Base-by-base conservation (phyloP, 371 early-diverging fungal species). In the Actinomucor elegans region DNA sequence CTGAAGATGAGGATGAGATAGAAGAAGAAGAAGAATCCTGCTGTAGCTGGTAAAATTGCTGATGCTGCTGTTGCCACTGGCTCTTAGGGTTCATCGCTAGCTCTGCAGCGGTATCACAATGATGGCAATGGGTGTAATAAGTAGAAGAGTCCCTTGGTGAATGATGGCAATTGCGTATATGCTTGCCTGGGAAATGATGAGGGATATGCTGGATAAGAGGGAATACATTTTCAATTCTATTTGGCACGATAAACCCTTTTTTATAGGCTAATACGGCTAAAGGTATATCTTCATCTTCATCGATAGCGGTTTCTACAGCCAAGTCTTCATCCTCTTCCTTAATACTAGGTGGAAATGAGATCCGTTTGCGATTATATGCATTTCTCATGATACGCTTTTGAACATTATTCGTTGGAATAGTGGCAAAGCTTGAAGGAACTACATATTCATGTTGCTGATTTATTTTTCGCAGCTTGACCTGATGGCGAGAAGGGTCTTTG, bases 231-330 rank as follows among this genome's bases (percentile, higher is more conserved):
- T 38, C 38, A 3, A 42, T 23, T 42, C 7, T 42, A 27, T 42
- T 14, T 12, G 27, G 27, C n/a, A 26, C 42, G 14, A 42, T 10
- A n/a, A 42, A 26, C 8, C 38, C 36, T 36, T 38, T 49, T 38
- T 28, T n/a, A 32, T 32, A 41, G 14, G 43, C 52, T 4, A 52
- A 15, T 11, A 42, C 3, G 7, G 33, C 52, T 7, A 52, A 23
- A 18, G 52, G 52, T 26, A 52, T 52, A 52, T 52, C 6, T 20
- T 52, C 42, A 23, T 52, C 52, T 2, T 52, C 27, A 5, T 52
- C 51, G 21, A 42, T 42, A 12, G 42, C 26, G 12, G 23, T 26
- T 8, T 10, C n/a, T 11, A 21, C 15, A 18, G 26, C n/a, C 8
- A 10, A 3, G 2, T 36, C 33, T n/a, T 42, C 40, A 3, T 34